Base-by-base conservation (phyloP, 2,329 filamentous ascomycete species). In the Dryadomyces sulphureus region DNA sequence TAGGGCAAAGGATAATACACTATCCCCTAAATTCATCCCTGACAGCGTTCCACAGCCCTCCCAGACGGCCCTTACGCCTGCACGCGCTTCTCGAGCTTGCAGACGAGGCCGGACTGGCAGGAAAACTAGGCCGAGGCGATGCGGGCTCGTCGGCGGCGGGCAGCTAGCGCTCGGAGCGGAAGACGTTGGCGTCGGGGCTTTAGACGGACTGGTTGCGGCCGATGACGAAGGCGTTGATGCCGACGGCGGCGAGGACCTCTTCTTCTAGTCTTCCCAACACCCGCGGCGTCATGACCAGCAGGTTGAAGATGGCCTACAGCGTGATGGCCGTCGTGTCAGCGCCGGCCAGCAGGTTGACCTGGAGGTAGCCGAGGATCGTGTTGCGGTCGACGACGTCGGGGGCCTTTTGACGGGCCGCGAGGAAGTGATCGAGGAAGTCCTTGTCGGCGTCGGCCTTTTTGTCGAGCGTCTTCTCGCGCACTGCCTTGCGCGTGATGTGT, bases 121-220 rank as follows among this genome's bases (percentile, higher is more conserved):
- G 47, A 30, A 34, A 52, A 49, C 45, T 45, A 52, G 2, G 45
- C 35, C 16, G 45, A 49, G 22, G 47, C 21, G 27, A 49, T 52
- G 38, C 48, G 6, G 50, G 53, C 0, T 58, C 55, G 0, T 49
- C 36, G 14, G 57, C 52, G 2, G 51, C 45, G 32, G 53, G 56
- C 7, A 74, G 54, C 69, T 69, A 75, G 7, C 71, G 59, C 41
- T 70, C 69, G 0, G 70, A 69, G 1, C 59, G 57, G 50, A 67
- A 75, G 0, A 52, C 48, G 17, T 70, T 60, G 0, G 64, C 61
- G 46, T 73, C 66, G 0, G 58, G 51, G 0, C 69, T 71, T 52
- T 66, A 75, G 3, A 68, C 53, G 7, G 41, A 38, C 11, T 51
- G 55, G 44, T 64, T 60, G 1, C 54, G 52, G 38, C 64, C 60